phyloP scores from a whole-genome alignment of 768 basidiomycete species.

The Gymnopilus dilepis region DNA sequence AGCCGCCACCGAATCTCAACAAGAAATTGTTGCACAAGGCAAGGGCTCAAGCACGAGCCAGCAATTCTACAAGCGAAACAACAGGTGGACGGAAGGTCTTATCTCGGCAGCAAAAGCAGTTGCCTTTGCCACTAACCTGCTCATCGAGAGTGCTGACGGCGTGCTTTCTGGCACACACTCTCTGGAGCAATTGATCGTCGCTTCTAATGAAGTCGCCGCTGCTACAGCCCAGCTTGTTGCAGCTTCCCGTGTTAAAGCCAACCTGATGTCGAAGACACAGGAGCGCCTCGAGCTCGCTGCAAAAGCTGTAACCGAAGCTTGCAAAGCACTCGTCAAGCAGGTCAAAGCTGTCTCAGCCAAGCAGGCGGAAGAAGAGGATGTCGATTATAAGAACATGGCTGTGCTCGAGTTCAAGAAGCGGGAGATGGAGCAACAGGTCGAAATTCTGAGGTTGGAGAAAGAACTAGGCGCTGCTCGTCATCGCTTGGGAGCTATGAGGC shows the following conservation, averaged over 20 bases:
- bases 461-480: conserved; percentile 89
- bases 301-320: conserved; percentile 97
- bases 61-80: conserved; percentile 99
- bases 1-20: conserved; percentile 96
- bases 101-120: conserved; percentile 98
- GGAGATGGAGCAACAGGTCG: conserved; percentile 99
- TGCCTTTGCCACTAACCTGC: conserved; percentile 91
- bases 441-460: conserved; percentile 95
- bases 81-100: conserved; percentile 99
- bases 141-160: conserved; percentile 98
- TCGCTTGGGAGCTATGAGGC: conserved; percentile 81
- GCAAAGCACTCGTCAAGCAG: conserved; percentile 93
- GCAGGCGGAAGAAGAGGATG: conserved; percentile 80
- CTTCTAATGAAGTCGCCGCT: conserved; percentile 98
- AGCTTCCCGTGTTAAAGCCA: conserved; percentile 97
- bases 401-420: conserved; percentile 93
- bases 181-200: conserved; percentile 97
- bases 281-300: conserved; percentile 95
- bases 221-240: conserved; percentile 98
- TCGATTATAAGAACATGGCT: conserved; percentile 91
- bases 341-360: conserved; percentile 94
- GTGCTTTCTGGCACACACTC: conserved; percentile 97
- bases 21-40: conserved; percentile 97
- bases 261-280: conserved; percentile 98
- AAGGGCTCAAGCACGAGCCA: conserved; percentile 90